Evolutionary conservation across 1,284 basidiomycete genomes (phyloP).

Genomic region (Bjerkandera adusta): DNA sequence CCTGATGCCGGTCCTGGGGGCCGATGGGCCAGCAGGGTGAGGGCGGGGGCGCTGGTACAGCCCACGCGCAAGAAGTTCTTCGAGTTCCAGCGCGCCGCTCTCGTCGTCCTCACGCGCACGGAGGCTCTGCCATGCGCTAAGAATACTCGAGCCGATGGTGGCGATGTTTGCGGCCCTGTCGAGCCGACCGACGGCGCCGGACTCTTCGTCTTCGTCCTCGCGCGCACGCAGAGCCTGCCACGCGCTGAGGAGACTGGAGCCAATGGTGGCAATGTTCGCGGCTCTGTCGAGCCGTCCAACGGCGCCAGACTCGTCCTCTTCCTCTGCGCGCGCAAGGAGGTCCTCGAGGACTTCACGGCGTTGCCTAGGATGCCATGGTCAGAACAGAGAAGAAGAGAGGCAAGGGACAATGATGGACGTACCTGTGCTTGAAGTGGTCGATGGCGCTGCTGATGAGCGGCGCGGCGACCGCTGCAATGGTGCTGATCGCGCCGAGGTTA

Average conservation of each 20-base stretch:
- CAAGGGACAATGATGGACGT: not conserved
- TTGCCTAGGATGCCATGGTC: not conserved
- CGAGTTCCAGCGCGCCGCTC: not conserved
- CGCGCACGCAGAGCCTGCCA: not conserved
- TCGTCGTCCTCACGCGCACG: not conserved
- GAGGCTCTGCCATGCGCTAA: not conserved
- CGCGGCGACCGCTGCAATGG: slow-evolving; percentile 3
- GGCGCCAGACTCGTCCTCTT: not conserved
- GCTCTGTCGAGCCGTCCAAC: not conserved
- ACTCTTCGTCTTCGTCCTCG: slow-evolving; percentile 1
- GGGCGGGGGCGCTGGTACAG: too few relatives aligned
- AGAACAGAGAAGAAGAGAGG: not conserved
- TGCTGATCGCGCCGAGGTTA: slow-evolving; percentile 9
- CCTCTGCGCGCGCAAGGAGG: too few relatives aligned
- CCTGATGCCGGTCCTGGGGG: too few relatives aligned
- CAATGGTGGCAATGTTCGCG: not conserved
- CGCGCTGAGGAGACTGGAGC: not conserved
- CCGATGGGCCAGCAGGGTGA: too few relatives aligned
- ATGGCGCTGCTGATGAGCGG: slow-evolving; percentile 7
- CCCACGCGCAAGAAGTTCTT: not conserved
- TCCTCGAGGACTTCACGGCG: slow-evolving; percentile 2
- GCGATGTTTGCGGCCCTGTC: not conserved
- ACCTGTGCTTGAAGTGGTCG: slow-evolving; percentile 11
- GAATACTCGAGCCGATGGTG: not conserved
- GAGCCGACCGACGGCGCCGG: not conserved